Base-by-base conservation (phyloP, 2,329 filamentous ascomycete genomes). In the Penicillium freii region DNA sequence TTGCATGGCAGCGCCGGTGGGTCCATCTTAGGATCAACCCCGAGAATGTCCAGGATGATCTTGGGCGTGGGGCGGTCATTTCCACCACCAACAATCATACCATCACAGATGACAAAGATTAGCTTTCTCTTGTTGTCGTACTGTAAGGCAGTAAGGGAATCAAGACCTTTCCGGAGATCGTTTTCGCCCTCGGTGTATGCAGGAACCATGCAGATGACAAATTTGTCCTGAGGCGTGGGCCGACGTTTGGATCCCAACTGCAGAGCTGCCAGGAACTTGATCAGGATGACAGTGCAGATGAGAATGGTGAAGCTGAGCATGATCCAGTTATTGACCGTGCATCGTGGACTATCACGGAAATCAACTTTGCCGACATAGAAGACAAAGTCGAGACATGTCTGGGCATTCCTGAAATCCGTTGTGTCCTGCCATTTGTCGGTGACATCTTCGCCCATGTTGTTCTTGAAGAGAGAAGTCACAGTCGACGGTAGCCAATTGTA, bases 81-180 rank as follows among this genome's bases (percentile, higher is more conserved):
- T 70, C 94, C 94, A 78, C 97, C 92, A 69, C 94, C 94, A 64
- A 99, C 95, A 80, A 99, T 99, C 93, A 99, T 97, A 77, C 94
- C 94, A 71, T 99, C 94, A 70, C 94, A 99, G 62, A 99, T 82
- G 60, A 99, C 83, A 64, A 96, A 86, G 27, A 99, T 81, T 13
- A 99, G 83, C 80, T 99, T 99, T 70, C 94, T 91, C 80, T 99
- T 99, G 73, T 99, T 93, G 69, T 99, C 94, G 68, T 99, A 99
- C 66, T 96, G 89, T 17, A 99, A 83, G 13, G 92, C 91, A 17
- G 94, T 97, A 58, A 97, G 82, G 1, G 94, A 97, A 73, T 99
- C 94, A 2, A 99, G 82, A 51, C 92, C 93, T 71, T 96, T 95
- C 54, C 94, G 84, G 9, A 99, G 80, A 4, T 92, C 93, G 68